Evolutionary conservation across 768 basidiomycete species (phyloP).

Genomic region (Pisolithus orientalis): DNA sequence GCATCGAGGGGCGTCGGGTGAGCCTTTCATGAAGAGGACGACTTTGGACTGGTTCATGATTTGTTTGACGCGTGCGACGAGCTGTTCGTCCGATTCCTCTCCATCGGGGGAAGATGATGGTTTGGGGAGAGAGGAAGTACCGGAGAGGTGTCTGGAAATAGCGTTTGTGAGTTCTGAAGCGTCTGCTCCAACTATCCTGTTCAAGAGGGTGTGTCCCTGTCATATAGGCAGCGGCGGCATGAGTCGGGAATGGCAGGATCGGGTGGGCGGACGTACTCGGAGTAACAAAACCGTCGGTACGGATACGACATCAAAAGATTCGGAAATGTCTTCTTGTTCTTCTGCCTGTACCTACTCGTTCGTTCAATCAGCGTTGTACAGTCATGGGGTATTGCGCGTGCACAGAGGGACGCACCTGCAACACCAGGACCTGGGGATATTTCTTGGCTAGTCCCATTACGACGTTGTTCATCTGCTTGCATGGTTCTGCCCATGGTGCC

Average conservation of each 20-base stretch:
- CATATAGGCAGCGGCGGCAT: neutral
- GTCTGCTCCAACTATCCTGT: slow-evolving; percentile 75
- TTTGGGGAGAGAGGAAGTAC: neutral
- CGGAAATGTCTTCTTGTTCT: slow-evolving; percentile 72
- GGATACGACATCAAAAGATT: slow-evolving; percentile 86
- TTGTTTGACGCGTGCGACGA: slow-evolving; percentile 41
- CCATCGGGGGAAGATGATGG: neutral
- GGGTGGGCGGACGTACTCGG: slow-evolving; percentile 42
- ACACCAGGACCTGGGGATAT: slow-evolving; percentile 60
- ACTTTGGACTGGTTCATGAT: slow-evolving; percentile 79
- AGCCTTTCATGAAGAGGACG: slow-evolving; percentile 90
- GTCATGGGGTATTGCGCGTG: neutral
- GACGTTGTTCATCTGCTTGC: slow-evolving; percentile 82
- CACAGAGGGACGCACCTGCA: slow-evolving; percentile 50
- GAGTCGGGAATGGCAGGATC: neutral
- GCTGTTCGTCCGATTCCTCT: neutral
- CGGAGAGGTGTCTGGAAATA: slow-evolving; percentile 50
- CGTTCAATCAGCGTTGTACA: neutral
- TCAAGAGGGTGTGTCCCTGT: slow-evolving; percentile 86
- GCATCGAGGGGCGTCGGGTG: slow-evolving; percentile 69
- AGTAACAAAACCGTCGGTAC: slow-evolving; percentile 85
- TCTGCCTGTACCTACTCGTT: slow-evolving; percentile 75
- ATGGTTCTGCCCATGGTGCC: slow-evolving; percentile 91
- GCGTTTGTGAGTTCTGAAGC: slow-evolving; percentile 54
- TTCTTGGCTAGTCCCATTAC: slow-evolving; percentile 68